Evolutionary conservation across 345 rosid genomes (phyloP).

Genomic region (Eucalyptus pumila): DNA sequence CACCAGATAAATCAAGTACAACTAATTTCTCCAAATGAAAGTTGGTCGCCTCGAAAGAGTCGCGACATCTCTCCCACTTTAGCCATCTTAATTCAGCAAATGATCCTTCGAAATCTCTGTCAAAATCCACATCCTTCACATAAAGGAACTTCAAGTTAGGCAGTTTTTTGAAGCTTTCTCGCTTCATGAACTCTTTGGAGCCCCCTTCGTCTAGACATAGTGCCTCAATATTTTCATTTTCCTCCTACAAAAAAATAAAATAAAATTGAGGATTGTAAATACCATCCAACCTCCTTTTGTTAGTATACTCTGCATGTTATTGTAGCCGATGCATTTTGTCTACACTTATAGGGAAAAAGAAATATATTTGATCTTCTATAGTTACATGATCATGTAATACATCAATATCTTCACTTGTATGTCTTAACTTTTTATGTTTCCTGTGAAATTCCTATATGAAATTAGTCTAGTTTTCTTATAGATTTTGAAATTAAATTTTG

Average conservation of each 20-base stretch:
- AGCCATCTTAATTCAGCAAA: too few relatives aligned
- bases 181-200: fast-evolving
- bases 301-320: background rate
- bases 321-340: background rate
- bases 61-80: fast-evolving
- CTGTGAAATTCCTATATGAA: background rate
- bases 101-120: background rate
- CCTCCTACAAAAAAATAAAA: too few relatives aligned
- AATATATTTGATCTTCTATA: background rate
- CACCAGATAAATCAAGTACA: fast-evolving
- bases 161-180: background rate
- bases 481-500: too few relatives aligned
- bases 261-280: too few relatives aligned
- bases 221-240: too few relatives aligned
- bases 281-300: background rate
- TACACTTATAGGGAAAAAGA: too few relatives aligned
- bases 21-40: too few relatives aligned
- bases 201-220: fast-evolving
- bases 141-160: background rate
- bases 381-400: background rate
- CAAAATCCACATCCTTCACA: fast-evolving
- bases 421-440: background rate
- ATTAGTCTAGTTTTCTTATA: background rate
- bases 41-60: fast-evolving
- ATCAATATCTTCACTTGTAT: background rate